phyloP scores from a whole-genome alignment of 2,329 filamentous ascomycete species.

The Grosmannia huntii region DNA sequence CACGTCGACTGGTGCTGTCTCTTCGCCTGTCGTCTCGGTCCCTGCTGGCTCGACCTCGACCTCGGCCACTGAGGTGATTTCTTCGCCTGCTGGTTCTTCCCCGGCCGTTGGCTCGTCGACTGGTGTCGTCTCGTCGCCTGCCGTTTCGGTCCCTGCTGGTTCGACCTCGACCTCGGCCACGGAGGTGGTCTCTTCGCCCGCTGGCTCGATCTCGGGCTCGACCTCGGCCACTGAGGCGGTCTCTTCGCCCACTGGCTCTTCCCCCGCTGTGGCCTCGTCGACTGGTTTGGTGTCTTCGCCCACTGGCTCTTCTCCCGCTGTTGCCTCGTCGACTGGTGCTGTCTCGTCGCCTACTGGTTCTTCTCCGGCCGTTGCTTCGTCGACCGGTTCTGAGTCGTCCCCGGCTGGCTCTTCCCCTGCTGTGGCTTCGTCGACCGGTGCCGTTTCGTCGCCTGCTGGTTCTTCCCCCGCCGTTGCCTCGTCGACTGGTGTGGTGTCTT shows the following conservation, averaged over 20 bases:
- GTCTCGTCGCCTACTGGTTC: not conserved
- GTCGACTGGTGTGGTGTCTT: not conserved
- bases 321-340: no score
- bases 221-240: no score
- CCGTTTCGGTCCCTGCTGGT: slow-evolving; percentile 6
- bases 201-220: no score
- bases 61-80: not conserved
- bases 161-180: not conserved
- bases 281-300: not conserved
- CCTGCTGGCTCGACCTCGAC: not conserved
- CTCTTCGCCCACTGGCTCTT: not conserved
- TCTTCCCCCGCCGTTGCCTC: no score
- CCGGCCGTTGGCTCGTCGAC: not conserved
- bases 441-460: slow-evolving; percentile 1
- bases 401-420: slow-evolving; percentile 1
- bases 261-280: not conserved
- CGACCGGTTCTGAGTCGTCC: not conserved
- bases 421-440: no score
- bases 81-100: not conserved
- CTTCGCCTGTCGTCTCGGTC: slow-evolving; percentile 4
- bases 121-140: not conserved
- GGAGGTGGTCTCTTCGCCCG: not conserved
- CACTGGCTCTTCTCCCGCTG: no score
- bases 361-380: not conserved
- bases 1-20: not conserved